Evolutionary conservation across 768 basidiomycete genomes (phyloP), one percentile per base, ranked within the genome.

Genomic region (Dioszegia hungarica): DNA sequence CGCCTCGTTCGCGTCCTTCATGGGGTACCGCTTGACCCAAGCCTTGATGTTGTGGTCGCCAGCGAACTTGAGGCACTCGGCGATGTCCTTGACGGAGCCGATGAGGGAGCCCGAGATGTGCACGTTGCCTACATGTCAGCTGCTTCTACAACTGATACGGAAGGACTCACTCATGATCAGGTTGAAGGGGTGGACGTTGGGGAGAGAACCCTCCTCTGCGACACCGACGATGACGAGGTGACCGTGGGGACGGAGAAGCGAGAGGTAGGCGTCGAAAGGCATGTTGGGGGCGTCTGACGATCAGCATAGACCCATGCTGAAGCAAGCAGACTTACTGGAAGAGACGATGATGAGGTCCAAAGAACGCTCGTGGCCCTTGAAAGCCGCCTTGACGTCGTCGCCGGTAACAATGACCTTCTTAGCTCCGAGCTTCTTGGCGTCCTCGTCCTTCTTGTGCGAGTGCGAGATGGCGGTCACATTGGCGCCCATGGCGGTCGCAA

Each of bases 391-490:
- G 29, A 41, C 66, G 54, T 75, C 68, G 52, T 75, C 68, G 59
- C 78, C 48, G 2, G 84, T 85, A 25, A 79, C 74, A 22, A 85
- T 78, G 61, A 83, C 80, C 44, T 81, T 74, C 20, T 78, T 79
- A 0, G 84, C 85, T 1, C 85, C 85, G 64, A 86, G 75, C 66
- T 82, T 78, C 62, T 79, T 73, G 20, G 82, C 82, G 64, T 86
- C 84, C 0, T 80, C 79, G 69, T 80, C 75, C 75, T 85, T 85
- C 53, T 68, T 70, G 25, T 76, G 64, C 22, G 80, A 80, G 70
- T 84, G 84, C 1, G 83, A 81, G 75, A 85, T 83, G 1, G 81
- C 84, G 41, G 80, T 79, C 40, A 85, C 82, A 25, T 83, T 81
- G 8, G 81, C 81, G 1, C 82, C 84, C 44, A 86, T 75, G 0